Evolutionary conservation across 2,329 filamentous ascomycete species (phyloP), one percentile per base, ranked within the genome.

Genomic region (Orbilia ellipsospora): DNA sequence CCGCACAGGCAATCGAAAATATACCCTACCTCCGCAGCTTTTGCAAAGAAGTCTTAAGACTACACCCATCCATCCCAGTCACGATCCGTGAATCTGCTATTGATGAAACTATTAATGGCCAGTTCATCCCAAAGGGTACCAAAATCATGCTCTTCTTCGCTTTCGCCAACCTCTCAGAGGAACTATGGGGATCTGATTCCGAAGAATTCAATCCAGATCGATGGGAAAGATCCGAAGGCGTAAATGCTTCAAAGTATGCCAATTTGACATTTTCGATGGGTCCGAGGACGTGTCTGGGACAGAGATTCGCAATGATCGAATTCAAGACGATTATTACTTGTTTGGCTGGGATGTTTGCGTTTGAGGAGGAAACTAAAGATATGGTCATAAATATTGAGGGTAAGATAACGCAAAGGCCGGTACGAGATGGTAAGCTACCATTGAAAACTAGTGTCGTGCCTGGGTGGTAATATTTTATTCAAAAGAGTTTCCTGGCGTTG

Each of bases 21-120:
- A 95, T 96, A 80, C 90, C 90, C 2, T 96, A 94, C 81, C 87
- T 95, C 52, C 89, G 92, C 80, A 92, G 92, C 31, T 88, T 96
- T 20, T 90, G 90, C 81, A 90, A 87, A 80, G 93, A 97, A 82
- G 86, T 90, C 10, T 86, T 96, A 51, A 90, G 93, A 59, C 87
- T 90, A 80, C 89, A 88, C 82, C 84, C 90, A 0, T 91, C 93
- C 0, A 90, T 94, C 0, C 89, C 90, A 0, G 80, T 90, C 26
- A 94, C 91, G 0, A 80, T 90, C 67, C 90, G 93, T 77, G 84
- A 89, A 76, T 86, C 92, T 0, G 85, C 84, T 1, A 82, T 86
- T 26, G 86, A 93, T 80, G 91, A 90, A 0, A 87, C 85, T 0
- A 87, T 95, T 63, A 84, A 87, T 20, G 88, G 88, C 28, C 85